Evolutionary conservation across 768 basidiomycete genomes (phyloP), one percentile per base, ranked within the genome.

Genomic region (Russula brevipes): DNA sequence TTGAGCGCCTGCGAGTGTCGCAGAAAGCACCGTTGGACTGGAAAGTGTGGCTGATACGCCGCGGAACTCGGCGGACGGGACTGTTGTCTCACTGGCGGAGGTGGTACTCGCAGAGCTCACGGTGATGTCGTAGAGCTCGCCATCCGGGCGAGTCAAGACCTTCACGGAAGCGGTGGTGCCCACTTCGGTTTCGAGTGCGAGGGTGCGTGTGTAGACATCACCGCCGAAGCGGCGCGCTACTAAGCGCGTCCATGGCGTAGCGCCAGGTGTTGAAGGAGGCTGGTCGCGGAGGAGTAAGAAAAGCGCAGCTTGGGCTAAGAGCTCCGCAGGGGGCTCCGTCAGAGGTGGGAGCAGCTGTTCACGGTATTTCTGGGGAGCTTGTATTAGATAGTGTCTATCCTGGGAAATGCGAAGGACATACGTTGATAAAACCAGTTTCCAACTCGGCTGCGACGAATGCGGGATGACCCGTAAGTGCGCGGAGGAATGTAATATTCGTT

Each of bases 341-440:
- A 85, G 67, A 0, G 82, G 78, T 2, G 89, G 89, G 77, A 97
- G 94, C n/a, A 97, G 77, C 60, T 89, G 83, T 45, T 85, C 78
- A 69, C 83, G 81, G 71, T 96, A 87, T 84, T 91, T 93, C 93
- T 95, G 36, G 52, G 11, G 14, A 10, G 8, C 31, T 58, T 47
- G 30, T n/a, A 30, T 45, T n/a, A 45, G 4, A 33, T 17, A 8
- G 5, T 5, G 38, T 44, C 19, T 4, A 24, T 10, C 14, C 6
- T 19, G 12, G 8, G 33, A 8, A 33, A 45, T 30, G 5, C 9
- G 33, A 30, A 24, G 33, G 9, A 71, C 80, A 54, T 72, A 92
- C 92, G 35, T 83, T 81, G 69, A 98, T 95, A 72, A 98, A 98
- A 3, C 92, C 92, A 2, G 94, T 96, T 71, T 97, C 94, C 11